Conservation (phyloP, 495 filamentous ascomycete genomes). For the Penicillium roqueforti region DNA sequence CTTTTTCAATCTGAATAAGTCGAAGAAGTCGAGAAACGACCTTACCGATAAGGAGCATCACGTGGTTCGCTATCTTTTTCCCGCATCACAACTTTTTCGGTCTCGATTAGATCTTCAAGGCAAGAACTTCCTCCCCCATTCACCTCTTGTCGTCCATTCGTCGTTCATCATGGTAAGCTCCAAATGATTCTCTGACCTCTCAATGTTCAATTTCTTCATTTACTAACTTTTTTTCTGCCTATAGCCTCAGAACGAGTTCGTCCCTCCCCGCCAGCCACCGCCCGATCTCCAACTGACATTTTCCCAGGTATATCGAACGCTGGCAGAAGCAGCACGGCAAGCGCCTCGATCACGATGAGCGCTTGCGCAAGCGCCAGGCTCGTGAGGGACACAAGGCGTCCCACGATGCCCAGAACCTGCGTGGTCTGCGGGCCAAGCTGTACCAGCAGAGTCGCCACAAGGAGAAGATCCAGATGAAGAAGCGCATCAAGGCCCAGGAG, state of each 20-base stretch:
- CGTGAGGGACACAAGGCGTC: slow-evolving; percentile 83
- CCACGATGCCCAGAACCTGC: slow-evolving; percentile 84
- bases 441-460: slow-evolving; percentile 89
- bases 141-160: slow-evolving; percentile 17
- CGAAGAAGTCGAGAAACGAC: slow-evolving; percentile 2
- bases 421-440: slow-evolving; percentile 87
- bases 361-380: slow-evolving; percentile 77
- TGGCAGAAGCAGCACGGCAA: slow-evolving; percentile 79
- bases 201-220: neutral
- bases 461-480: slow-evolving; percentile 99
- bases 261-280: slow-evolving; percentile 22
- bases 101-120: slow-evolving; percentile 26
- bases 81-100: slow-evolving; percentile 38
- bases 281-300: slow-evolving; percentile 15
- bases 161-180: slow-evolving; percentile 38
- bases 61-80: slow-evolving; percentile 28
- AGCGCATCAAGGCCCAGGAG: slow-evolving; percentile 89
- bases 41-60: slow-evolving; percentile 27
- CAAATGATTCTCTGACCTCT: neutral
- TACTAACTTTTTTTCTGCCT: slow-evolving; percentile 15
- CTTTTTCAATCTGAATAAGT: neutral
- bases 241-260: slow-evolving; percentile 81
- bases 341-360: slow-evolving; percentile 87
- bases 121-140: slow-evolving; percentile 16
- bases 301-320: slow-evolving; percentile 74